Conservation (phyloP, 345 rosid species). For the Acer campestre region DNA sequence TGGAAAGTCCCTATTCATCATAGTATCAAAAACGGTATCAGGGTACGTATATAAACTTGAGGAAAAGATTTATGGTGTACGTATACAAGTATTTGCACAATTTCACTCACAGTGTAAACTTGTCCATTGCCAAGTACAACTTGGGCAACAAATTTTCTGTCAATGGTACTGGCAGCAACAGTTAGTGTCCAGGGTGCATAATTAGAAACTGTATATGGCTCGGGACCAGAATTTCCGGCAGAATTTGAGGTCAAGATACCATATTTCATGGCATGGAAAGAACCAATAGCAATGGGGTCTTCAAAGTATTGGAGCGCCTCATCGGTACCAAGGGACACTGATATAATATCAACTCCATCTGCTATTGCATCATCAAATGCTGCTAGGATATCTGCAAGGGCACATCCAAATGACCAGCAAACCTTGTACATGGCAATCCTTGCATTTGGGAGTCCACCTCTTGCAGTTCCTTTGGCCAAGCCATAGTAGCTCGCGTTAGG, state of each 20-base stretch:
- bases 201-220: constrained; percentile 21
- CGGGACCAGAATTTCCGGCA: constrained; percentile 28
- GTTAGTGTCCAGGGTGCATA: constrained; percentile 36
- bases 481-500: constrained; percentile 25
- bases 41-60: not conserved
- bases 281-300: constrained; percentile 29
- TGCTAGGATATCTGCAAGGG: constrained; percentile 30
- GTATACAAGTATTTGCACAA: not conserved
- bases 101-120: constrained; percentile 18
- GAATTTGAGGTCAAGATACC: constrained; percentile 34
- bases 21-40: not conserved
- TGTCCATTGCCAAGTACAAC: constrained; percentile 33
- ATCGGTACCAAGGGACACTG: constrained; percentile 24
- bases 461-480: constrained; percentile 20
- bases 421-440: constrained; percentile 35
- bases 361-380: constrained; percentile 40
- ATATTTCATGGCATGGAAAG: constrained; percentile 32
- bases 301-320: constrained; percentile 15
- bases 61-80: not conserved
- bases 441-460: constrained; percentile 29
- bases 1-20: constrained; percentile 13
- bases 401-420: constrained; percentile 35
- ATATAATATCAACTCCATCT: constrained; percentile 39
- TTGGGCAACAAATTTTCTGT: constrained; percentile 29
- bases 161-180: constrained; percentile 39